These are phyloP conservation scores for Beauveria asiatica DNA, from an alignment of 2,329 filamentous ascomycete species.

Conservation along the genomic window DNA sequence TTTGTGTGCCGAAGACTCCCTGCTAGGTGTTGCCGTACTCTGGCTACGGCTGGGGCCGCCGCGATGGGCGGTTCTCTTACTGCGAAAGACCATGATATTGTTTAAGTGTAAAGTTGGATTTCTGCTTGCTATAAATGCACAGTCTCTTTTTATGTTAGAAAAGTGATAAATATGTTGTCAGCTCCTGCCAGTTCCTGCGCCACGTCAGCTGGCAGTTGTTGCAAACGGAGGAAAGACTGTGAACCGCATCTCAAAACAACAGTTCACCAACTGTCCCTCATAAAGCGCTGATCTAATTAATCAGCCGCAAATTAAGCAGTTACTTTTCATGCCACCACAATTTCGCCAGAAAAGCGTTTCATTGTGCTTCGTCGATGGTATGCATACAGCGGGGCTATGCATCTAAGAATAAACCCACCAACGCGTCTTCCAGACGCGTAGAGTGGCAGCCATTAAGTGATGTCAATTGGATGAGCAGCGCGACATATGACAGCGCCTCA, in stretches of 20 bases:
- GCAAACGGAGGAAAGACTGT: not conserved
- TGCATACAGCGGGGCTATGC: constrained; percentile 12
- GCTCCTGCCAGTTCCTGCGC: too few relatives aligned
- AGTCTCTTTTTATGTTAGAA: not conserved
- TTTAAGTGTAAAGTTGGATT: not conserved
- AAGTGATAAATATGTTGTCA: not conserved
- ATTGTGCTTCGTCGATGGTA: not conserved
- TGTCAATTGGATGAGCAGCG: not conserved
- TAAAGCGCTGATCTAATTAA: not conserved
- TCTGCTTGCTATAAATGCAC: not conserved
- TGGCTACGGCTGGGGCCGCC: not conserved
- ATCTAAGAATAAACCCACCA: not conserved
- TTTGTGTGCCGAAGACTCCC: too few relatives aligned
- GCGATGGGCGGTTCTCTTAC: not conserved
- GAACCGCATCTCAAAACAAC: not conserved
- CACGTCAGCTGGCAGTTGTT: constrained; percentile 17
- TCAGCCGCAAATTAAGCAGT: not conserved
- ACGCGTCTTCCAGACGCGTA: constrained; percentile 15
- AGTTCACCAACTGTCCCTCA: not conserved
- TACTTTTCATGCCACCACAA: not conserved
- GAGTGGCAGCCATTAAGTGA: constrained; percentile 6
- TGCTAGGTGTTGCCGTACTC: too few relatives aligned
- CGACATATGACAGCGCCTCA: not conserved
- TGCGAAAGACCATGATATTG: not conserved
- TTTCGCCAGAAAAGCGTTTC: too few relatives aligned